Base-by-base conservation (phyloP, 2,329 filamentous ascomycete genomes). In the Penicillium sp. region DNA sequence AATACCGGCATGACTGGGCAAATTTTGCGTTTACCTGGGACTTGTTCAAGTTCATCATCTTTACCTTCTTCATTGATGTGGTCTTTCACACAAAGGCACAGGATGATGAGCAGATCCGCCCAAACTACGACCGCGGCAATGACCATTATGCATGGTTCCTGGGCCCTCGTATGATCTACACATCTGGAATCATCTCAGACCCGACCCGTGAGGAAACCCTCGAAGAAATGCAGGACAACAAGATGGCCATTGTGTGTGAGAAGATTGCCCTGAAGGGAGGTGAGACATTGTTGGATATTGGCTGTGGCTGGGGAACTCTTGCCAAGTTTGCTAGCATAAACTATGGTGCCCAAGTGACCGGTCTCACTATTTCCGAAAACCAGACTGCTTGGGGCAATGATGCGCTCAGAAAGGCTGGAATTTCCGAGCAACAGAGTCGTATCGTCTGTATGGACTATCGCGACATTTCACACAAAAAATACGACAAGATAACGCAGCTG, bases 361-460 rank as follows among this genome's bases (percentile, higher is more conserved):
- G 93, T 80, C 84, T 96, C 72, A 96, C 93, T 60, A 89, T 96
- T 59, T 93, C 90, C 65, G 87, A 89, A 75, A 95, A 96, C 81
- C 92, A 96, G 82, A 94, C 92, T 55, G 90, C 90, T 49, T 96
- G 92, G 91, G 93, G 92, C 69, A 96, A 96, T 82, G 86, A 84
- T 71, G 90, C 89, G 65, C 85, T 96, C 66, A 88, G 89, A 75
- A 88, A 88, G 73, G 88, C 85, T 62, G 90, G 90, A 59, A 85
- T 96, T 58, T 77, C 88, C 56, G 91, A 95, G 79, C 85, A 89
- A 68, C 92, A 96, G 81, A 93, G 89, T 81, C 88, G 85, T 68
- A 92, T 96, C 73, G 83, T 95, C 62, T 96, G 92, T 84, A 92
- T 93, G 87, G 92, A 96, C 78, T 96, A 96, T 83, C 91, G 93